Evolutionary conservation across 495 filamentous ascomycete genomes (phyloP).

Genomic region (Aspergillus homomorphus): DNA sequence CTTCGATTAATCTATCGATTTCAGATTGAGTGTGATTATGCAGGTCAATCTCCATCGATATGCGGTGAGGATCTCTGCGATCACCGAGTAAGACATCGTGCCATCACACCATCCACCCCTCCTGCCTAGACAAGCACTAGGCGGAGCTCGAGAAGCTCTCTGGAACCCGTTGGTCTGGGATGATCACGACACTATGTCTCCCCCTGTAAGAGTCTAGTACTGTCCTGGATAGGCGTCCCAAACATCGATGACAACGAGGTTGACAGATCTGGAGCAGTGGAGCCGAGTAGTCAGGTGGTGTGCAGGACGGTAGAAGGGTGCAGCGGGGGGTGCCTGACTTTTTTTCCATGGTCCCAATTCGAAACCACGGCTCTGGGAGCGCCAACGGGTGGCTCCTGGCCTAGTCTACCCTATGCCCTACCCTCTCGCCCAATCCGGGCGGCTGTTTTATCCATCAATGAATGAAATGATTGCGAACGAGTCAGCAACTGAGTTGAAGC

Average conservation of each 20-base stretch:
- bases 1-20: too few relatives aligned
- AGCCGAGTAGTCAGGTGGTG: background rate
- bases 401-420: constrained; percentile 28
- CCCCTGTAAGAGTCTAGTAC: background rate
- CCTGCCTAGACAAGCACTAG: background rate
- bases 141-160: background rate
- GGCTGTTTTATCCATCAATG: background rate
- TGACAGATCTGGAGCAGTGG: constrained; percentile 12
- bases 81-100: background rate
- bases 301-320: background rate
- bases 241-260: background rate
- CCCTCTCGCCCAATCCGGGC: background rate
- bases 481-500: too few relatives aligned
- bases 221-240: background rate
- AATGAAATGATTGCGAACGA: background rate
- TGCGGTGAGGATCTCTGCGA: background rate
- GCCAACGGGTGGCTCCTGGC: background rate
- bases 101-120: constrained; percentile 1
- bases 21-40: too few relatives aligned
- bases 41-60: background rate
- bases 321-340: constrained; percentile 23
- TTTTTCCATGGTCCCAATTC: constrained; percentile 20
- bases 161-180: background rate
- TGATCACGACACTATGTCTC: background rate
- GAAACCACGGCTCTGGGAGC: constrained; percentile 20